Percentiles rank a stretch among this genome's conserved stretches.
phyloP scores from a whole-genome alignment of 2,329 filamentous ascomycete species.

The Aspergillus uvarum region DNA sequence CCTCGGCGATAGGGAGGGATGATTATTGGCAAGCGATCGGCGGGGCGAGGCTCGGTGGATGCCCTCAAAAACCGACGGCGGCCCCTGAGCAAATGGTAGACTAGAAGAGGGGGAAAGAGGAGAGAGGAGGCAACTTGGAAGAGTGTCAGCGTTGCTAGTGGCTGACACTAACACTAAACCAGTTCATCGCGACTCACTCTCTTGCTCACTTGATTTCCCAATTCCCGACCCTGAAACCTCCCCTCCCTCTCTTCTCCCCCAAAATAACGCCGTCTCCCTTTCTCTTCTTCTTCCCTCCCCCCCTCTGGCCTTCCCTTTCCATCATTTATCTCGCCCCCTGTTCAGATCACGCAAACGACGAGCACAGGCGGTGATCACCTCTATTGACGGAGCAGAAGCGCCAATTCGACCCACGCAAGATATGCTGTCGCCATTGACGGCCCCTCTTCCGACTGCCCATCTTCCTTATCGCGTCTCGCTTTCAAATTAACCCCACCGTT shows the following conservation, averaged over 20 bases:
- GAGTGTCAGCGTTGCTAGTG: constrained; percentile 1
- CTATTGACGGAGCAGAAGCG: not conserved
- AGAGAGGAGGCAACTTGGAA: not conserved
- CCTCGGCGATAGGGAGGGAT: not conserved
- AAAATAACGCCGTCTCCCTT: constrained; percentile 10
- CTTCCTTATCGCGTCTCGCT: constrained; percentile 17
- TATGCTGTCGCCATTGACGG: constrained; percentile 19
- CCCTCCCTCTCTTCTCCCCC: not conserved
- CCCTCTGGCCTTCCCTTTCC: constrained; percentile 3
- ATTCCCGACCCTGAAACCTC: constrained; percentile 6
- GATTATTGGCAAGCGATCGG: constrained; percentile 29
- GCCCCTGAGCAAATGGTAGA: constrained; percentile 10
- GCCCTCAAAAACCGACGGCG: constrained; percentile 3
- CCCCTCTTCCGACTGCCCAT: constrained; percentile 11
- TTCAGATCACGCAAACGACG: not conserved
- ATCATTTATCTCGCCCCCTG: not conserved
- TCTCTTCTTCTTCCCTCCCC: constrained; percentile 7
- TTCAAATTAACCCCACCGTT: constrained; percentile 15
- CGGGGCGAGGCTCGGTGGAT: constrained; percentile 24
- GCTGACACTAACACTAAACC: constrained; percentile 5
- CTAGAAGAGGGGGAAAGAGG: no score
- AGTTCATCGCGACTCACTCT: not conserved
- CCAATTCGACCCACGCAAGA: constrained; percentile 10
- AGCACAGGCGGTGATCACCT: not conserved
- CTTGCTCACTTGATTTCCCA: not conserved